Evolutionary conservation across 176 grass and related monocot genomes (phyloP).

Genomic region (Rhipidocladum racemiflorum): DNA sequence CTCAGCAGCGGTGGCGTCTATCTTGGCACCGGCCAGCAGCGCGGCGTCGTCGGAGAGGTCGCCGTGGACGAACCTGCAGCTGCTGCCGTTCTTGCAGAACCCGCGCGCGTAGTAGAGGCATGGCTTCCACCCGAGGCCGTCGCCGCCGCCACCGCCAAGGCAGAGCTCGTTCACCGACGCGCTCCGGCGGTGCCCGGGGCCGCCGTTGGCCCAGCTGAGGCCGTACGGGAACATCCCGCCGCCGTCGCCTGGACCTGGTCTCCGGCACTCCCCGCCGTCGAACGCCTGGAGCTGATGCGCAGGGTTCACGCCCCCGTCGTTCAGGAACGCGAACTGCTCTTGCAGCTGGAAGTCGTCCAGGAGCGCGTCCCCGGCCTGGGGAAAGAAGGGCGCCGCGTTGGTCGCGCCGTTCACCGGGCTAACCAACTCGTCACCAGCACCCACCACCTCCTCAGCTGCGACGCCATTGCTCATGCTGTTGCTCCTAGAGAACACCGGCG

Average conservation of each 20-base stretch:
- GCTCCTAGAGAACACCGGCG: slow-evolving; percentile 58
- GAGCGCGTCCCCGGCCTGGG: neutral
- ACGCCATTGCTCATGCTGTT: slow-evolving; percentile 46
- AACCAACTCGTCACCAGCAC: slow-evolving; percentile 51
- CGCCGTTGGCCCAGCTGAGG: slow-evolving; percentile 41
- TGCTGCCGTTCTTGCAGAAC: slow-evolving; percentile 90
- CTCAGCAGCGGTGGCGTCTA: slow-evolving; percentile 33
- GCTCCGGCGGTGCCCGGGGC: slow-evolving; percentile 58
- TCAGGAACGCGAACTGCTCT: slow-evolving; percentile 76
- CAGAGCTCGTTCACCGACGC: slow-evolving; percentile 61
- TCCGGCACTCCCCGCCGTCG: slow-evolving; percentile 44
- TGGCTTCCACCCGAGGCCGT: slow-evolving; percentile 65
- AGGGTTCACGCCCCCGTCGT: slow-evolving; percentile 44
- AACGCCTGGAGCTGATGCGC: neutral
- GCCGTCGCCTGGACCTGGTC: slow-evolving; percentile 31
- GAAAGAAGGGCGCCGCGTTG: slow-evolving; percentile 44
- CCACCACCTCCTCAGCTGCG: slow-evolving; percentile 31
- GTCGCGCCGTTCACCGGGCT: slow-evolving; percentile 37
- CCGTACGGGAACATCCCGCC: slow-evolving; percentile 41
- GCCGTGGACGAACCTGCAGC: slow-evolving; percentile 73
- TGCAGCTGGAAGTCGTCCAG: slow-evolving; percentile 70
- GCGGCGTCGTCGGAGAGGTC: slow-evolving; percentile 60
- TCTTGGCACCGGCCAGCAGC: slow-evolving; percentile 21
- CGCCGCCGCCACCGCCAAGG: slow-evolving; percentile 37
- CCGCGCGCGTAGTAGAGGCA: slow-evolving; percentile 90